These are phyloP conservation scores for Schwanniomyces vanrijiae DNA, from an alignment of 805 yeast species.

Conservation along the genomic window DNA sequence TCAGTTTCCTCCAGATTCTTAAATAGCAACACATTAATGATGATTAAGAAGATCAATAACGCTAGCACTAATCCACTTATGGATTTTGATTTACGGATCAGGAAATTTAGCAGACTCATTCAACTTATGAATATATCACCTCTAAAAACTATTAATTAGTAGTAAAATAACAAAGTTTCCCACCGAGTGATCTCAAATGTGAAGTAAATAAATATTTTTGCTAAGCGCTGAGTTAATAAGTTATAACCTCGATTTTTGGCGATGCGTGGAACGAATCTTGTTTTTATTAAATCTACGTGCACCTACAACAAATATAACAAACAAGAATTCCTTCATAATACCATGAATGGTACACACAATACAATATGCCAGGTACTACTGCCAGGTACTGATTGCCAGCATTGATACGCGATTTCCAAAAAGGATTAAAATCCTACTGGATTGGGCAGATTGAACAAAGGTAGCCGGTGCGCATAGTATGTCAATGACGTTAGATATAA, in stretches of 20 bases:
- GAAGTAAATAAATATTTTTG: neutral
- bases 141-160: neutral
- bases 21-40: neutral
- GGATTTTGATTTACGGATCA: neutral
- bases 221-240: neutral
- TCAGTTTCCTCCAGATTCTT: neutral
- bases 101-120: neutral
- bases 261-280: neutral
- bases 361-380: neutral
- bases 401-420: neutral
- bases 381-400: neutral
- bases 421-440: neutral
- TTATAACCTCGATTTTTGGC: neutral
- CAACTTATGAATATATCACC: neutral
- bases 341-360: neutral
- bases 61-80: neutral
- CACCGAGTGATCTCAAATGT: neutral
- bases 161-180: neutral
- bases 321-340: neutral
- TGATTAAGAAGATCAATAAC: neutral
- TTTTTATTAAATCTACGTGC: neutral
- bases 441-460: neutral
- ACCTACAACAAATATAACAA: neutral
- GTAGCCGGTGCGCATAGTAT: neutral
- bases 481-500: no score